Evolutionary conservation across 164 flowering plant species (phyloP).

Genomic region (Dillenia suffruticosa): DNA sequence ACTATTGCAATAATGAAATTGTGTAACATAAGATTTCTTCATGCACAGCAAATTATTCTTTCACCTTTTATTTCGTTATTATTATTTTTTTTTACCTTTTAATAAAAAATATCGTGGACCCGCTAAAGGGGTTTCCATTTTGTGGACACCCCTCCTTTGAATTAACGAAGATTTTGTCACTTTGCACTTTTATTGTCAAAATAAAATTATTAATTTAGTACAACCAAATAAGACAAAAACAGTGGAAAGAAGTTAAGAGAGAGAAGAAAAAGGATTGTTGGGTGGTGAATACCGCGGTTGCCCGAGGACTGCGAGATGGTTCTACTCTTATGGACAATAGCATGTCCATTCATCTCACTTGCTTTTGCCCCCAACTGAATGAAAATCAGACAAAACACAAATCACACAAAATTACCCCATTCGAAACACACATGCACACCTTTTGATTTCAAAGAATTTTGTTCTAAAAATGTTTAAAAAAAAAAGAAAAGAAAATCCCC

Average conservation of each 20-base stretch:
- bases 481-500: no score
- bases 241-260: neutral
- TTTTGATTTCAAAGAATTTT: no score
- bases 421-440: no score
- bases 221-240: neutral
- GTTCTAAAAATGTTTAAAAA: no score
- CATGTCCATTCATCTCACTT: neutral
- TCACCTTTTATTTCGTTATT: no score
- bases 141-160: neutral
- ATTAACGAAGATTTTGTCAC: neutral
- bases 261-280: neutral
- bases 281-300: neutral
- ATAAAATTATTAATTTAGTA: neutral
- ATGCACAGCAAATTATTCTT: no score
- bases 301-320: neutral
- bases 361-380: neutral
- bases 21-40: no score
- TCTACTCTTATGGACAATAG: neutral
- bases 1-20: no score
- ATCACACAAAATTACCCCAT: no score
- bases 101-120: no score
- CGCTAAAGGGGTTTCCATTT: no score
- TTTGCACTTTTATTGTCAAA: neutral
- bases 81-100: no score
- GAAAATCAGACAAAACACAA: neutral